phyloP scores from a whole-genome alignment of 2,329 filamentous ascomycete species.

The Gaeumannomyces sp. region DNA sequence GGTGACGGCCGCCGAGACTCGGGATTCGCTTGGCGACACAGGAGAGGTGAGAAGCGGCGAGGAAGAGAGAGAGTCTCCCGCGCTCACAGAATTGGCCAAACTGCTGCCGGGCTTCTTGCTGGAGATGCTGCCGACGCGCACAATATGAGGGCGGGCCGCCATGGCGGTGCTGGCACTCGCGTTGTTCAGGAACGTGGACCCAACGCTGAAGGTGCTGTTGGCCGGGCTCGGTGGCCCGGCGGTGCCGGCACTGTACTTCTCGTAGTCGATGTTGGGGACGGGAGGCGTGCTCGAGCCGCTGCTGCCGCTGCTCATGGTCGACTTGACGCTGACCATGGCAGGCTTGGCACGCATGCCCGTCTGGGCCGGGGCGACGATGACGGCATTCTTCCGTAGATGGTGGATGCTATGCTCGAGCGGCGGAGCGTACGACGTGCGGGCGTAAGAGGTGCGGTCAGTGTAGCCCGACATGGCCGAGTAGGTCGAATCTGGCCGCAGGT shows the following conservation, averaged over 20 bases:
- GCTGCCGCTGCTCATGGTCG: constrained; percentile 50
- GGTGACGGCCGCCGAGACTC: constrained; percentile 37
- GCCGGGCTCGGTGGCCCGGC: constrained; percentile 44
- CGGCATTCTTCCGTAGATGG: constrained; percentile 85
- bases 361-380: constrained; percentile 75
- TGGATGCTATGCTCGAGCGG: constrained; percentile 77
- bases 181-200: constrained; percentile 62
- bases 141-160: constrained; percentile 51
- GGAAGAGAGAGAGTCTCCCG: neutral
- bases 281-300: constrained; percentile 56
- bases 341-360: constrained; percentile 84
- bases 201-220: constrained; percentile 58
- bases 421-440: constrained; percentile 52
- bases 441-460: constrained; percentile 56
- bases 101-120: constrained; percentile 36
- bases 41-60: neutral
- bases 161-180: constrained; percentile 52
- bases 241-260: constrained; percentile 40
- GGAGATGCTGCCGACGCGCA: constrained; percentile 46
- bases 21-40: neutral
- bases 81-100: constrained; percentile 12
- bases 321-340: constrained; percentile 88
- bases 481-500: constrained; percentile 76
- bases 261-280: constrained; percentile 64
- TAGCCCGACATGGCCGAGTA: constrained; percentile 70